Percentiles rank a stretch among this genome's conserved stretches.
phyloP scores from a whole-genome alignment of 345 rosid species.

The Eucalyptus erythrocorys region DNA sequence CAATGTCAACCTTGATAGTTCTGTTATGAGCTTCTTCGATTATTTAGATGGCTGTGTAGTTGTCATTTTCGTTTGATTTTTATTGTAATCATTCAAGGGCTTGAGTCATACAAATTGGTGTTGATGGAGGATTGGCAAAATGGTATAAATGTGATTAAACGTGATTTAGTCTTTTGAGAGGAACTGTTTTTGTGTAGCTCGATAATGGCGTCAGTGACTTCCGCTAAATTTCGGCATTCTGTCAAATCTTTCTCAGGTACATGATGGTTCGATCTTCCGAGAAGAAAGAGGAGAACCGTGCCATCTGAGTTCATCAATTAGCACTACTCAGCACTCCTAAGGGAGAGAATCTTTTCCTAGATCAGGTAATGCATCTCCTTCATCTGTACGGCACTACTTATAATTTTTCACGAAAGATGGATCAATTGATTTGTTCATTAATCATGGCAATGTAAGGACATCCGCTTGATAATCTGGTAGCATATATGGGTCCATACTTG shows the following conservation, averaged over 20 bases:
- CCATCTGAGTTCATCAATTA: too few relatives aligned
- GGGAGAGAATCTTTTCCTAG: slow-evolving; percentile 81
- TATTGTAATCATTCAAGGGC: not conserved
- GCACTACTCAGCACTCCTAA: slow-evolving; percentile 49
- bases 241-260: too few relatives aligned
- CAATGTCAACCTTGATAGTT: not conserved
- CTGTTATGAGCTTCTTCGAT: not conserved
- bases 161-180: not conserved
- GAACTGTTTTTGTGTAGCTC: slow-evolving; percentile 18
- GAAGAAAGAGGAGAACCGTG: too few relatives aligned
- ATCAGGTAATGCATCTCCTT: slow-evolving; percentile 44
- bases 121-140: not conserved
- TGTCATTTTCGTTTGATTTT: not conserved
- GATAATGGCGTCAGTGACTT: slow-evolving; percentile 47
- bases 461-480: not conserved
- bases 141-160: not conserved
- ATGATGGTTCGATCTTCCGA: too few relatives aligned
- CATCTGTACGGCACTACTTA: not conserved
- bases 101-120: not conserved
- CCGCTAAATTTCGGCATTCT: too few relatives aligned
- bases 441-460: not conserved
- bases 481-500: not conserved
- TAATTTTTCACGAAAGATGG: not conserved
- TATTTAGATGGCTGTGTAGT: not conserved
- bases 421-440: not conserved